Evolutionary conservation across 768 basidiomycete genomes (phyloP), one percentile per base, ranked within the genome.

Genomic region (Hortiboletus campestris): DNA sequence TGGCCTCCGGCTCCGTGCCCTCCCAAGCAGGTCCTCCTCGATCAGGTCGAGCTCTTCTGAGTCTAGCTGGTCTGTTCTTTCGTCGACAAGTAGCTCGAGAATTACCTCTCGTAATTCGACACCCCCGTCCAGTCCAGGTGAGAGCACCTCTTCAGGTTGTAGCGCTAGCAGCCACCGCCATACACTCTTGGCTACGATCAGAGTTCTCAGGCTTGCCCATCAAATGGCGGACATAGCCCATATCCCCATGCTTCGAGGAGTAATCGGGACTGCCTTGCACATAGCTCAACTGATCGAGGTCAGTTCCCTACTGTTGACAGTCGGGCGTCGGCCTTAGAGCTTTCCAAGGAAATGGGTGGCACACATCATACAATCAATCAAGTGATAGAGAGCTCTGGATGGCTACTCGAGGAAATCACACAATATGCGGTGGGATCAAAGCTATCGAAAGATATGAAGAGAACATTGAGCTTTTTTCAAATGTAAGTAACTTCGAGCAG

Each of bases 371-470:
- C 43, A n/a, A 61, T 58, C 14, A 20, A 16, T 17, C 52, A 57
- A 29, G 52, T 64, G 17, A 20, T 63, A 7, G 58, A 64, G 35
- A 22, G 34, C 17, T 57, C 63, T 25, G 63, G 55, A 11, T 57
- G 51, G 49, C 14, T 63, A 13, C 55, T 63, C 9, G 41, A 64
- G 0, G 58, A 52, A 19, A 64, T 61, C 10, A 38, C 46, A 0
- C 49, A 29, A 34, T 42, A 42, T 14, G 51, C 32, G 14, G 31
- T 25, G 39, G 10, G 13, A 14, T 40, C 41, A 5, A 28, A 40
- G 14, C 2, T 62, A 1, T 39, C 59, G 17, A 46, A 0, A 16
- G 46, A 47, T 42, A 62, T 50, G 53, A 62, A 28, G 9, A 52
- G 12, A 46, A 7, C 47, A 2, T 3, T 65, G 49, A n/a, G 0